Evolutionary conservation across 1,139 yeast genomes (phyloP), one percentile per base, ranked within the genome.

Genomic region (Yamadazyma sp.): DNA sequence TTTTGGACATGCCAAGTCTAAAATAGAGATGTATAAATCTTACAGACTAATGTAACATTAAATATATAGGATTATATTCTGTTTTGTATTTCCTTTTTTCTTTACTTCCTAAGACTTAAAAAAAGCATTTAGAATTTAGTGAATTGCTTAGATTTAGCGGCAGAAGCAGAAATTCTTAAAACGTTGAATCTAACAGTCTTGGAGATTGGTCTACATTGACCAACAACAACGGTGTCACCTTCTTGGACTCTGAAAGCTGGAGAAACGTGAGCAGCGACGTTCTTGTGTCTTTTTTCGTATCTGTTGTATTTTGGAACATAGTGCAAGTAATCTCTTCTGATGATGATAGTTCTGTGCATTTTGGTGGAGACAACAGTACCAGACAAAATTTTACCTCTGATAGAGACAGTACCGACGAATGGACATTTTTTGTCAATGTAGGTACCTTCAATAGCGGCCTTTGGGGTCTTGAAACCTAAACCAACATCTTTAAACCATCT

Each of bases 361-460:
- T 94, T 94, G 84, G 98, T 91, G 67, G 98, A 92, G 59, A 92
- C 96, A 77, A 94, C 99, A 69, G 95, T 87, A 81, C 94, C 94
- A 62, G 97, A 84, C 75, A 94, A 86, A 71, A 94, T 94, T 82
- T 88, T 91, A 79, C 99, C 99, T 83, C 99, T 91, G 85, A 94
- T 94, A 59, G 98, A 91, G 61, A 94, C 84, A 59, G 75, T 75
- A 75, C 98, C 98, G 62, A 81, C 87, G 80, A 94, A 94, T 73
- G 99, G 99, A 80, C 99, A 94, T 83, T 94, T 94, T 88, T 94
- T 92, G 89, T 94, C 98, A 70, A 94, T 89, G 95, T 94, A 92
- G 64, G 91, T 77, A 75, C 98, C 98, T 70, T 86, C 92, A 77
- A 91, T 87, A 69, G 99, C 99, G 70, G 91, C 79, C 78, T 82